Base-by-base conservation (phyloP, 2,329 filamentous ascomycete species). In the Neonectria punicea region DNA sequence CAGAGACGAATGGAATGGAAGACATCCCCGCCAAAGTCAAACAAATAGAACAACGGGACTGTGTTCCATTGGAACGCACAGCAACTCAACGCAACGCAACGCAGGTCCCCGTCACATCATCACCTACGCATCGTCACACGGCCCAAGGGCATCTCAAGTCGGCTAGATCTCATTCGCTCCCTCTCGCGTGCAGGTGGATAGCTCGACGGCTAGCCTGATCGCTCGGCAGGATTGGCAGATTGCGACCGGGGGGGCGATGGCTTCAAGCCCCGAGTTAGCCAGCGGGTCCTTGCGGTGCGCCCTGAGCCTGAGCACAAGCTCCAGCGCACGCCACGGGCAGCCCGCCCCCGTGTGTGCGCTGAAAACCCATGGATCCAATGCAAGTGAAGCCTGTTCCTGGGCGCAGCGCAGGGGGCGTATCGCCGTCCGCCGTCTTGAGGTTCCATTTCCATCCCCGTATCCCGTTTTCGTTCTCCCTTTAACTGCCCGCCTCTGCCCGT, bases 141-240 rank as follows among this genome's bases (percentile, higher is more conserved):
- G 28, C 53, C 39, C 36, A 20, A 44, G n/a, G 28, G 39, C 14
- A 18, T n/a, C 51, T 60, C 41, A 34, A n/a, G 32, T 49, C 69
- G 70, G 63, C 53, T 67, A 72, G 70, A 74, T 74, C 69, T 72
- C 66, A 73, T 74, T 74, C 72, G 58, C 63, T 57, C 50, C 61
- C 58, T 73, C 69, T 72, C 56, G 65, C 69, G 65, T 73, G 65
- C 66, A 72, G 57, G 69, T 72, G 72, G 72, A 65, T 66, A 68
- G 70, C 66, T 67, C 61, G 53, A 59, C 61, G 16, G 54, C 69
- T 71, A 71, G 68, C 66, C 70, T 74, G 72, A 74, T 74, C 72
- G 69, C 68, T 72, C 66, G 69, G 67, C 65, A 65, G 66, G 63
- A 69, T 74, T 72, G 70, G 72, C 70, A 74, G 72, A 74, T 74